Evolutionary conservation across 257 asterid genomes (phyloP).

Genomic region (Gentiana straminea): DNA sequence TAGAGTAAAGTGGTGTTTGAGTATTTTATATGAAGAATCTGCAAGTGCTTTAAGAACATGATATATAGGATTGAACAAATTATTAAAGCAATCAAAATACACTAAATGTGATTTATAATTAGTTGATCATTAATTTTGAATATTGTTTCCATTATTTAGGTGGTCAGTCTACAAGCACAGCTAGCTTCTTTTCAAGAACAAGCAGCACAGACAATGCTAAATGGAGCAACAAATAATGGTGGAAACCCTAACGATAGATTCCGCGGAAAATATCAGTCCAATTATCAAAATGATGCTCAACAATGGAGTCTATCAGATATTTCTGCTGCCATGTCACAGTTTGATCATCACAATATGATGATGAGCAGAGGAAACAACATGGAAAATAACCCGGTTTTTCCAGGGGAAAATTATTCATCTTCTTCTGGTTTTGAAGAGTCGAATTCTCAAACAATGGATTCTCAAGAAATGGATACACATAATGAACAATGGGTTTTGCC

Average conservation of each 20-base stretch:
- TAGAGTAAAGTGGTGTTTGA: too few relatives aligned
- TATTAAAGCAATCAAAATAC: too few relatives aligned
- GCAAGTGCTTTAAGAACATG: too few relatives aligned
- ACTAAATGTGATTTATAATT: too few relatives aligned
- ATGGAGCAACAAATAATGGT: constrained; percentile 10
- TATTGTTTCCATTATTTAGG: constrained; percentile 8
- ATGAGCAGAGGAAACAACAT: constrained; percentile 1
- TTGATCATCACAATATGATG: constrained; percentile 16
- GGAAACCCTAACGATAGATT: constrained; percentile 46
- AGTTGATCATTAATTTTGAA: background rate
- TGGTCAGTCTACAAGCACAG: constrained; percentile 31
- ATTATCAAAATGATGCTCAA: constrained; percentile 40
- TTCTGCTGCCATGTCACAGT: constrained; percentile 25
- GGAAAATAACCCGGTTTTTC: constrained; percentile 1
- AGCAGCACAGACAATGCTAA: constrained; percentile 21
- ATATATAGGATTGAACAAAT: too few relatives aligned
- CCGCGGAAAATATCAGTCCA: constrained; percentile 10
- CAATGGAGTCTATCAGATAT: constrained; percentile 41
- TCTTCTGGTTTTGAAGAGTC: constrained; percentile 24
- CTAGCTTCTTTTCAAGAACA: constrained; percentile 28
- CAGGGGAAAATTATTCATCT: constrained; percentile 28
- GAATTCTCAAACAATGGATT: constrained; percentile 28
- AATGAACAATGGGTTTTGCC: constrained; percentile 42
- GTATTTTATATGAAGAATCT: too few relatives aligned
- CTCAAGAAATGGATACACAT: constrained; percentile 37